phyloP scores from a whole-genome alignment of 257 asterid species.

The Rauvolfia tetraphylla region DNA sequence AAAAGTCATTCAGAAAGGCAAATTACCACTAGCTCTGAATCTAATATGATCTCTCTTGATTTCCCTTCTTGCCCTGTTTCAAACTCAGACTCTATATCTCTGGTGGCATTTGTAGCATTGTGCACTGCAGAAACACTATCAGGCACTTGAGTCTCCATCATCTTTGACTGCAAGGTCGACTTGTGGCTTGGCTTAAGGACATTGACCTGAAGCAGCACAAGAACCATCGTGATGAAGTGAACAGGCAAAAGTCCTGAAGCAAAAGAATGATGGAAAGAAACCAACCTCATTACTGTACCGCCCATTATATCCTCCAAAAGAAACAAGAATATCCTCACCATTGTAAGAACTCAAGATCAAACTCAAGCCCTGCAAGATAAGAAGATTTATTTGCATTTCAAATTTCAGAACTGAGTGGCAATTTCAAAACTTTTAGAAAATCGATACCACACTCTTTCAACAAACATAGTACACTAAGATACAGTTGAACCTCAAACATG shows the following conservation, averaged over 20 bases:
- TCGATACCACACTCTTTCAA: neutral
- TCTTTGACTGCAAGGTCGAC: slow-evolving; percentile 76
- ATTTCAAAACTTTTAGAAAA: neutral
- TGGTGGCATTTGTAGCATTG: slow-evolving; percentile 71
- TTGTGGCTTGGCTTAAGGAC: slow-evolving; percentile 93
- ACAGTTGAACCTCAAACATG: neutral
- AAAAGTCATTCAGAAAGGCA: neutral
- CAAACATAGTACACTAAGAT: neutral
- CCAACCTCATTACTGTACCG: slow-evolving; percentile 90
- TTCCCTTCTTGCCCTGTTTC: slow-evolving; percentile 84
- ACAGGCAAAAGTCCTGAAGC: slow-evolving; percentile 8
- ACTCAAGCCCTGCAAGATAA: slow-evolving; percentile 71
- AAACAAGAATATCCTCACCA: slow-evolving; percentile 87
- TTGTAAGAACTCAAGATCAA: slow-evolving; percentile 69
- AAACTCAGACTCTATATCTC: slow-evolving; percentile 74
- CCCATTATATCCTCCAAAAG: slow-evolving; percentile 98
- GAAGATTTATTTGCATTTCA: slow-evolving; percentile 7
- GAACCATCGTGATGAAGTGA: slow-evolving; percentile 24
- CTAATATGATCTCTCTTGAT: slow-evolving; percentile 65
- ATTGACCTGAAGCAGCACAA: slow-evolving; percentile 54
- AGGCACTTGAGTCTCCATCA: slow-evolving; percentile 61
- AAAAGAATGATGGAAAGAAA: slow-evolving; percentile 7
- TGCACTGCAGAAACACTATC: slow-evolving; percentile 93
- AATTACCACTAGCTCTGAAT: slow-evolving; percentile 58
- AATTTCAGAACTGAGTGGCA: neutral